Conservation (phyloP, 2,329 filamentous ascomycete species). For the Verticillium albo-atrum region DNA sequence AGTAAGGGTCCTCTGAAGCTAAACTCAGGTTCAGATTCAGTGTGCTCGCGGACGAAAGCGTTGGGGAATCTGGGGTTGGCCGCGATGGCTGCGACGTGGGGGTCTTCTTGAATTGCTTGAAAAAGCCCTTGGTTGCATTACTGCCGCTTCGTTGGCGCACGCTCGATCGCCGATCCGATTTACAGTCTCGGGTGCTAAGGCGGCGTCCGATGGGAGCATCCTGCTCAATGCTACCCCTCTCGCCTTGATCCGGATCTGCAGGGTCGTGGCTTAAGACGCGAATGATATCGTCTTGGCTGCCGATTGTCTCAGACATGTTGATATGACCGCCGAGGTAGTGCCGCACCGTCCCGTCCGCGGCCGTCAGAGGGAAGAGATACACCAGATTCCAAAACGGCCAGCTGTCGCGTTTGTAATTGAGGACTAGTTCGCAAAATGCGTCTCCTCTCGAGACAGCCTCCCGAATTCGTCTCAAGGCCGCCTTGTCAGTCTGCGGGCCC, state of each 20-base stretch:
- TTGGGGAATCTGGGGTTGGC: not conserved
- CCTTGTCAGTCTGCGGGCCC: conserved; percentile 38
- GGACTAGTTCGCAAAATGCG: conserved; percentile 43
- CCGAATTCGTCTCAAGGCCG: conserved; percentile 34
- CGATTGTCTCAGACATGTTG: conserved; percentile 51
- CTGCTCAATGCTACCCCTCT: conserved; percentile 3
- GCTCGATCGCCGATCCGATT: conserved; percentile 8
- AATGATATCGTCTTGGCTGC: conserved; percentile 45
- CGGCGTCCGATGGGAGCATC: not conserved
- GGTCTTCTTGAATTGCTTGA: conserved; percentile 25
- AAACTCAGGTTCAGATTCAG: not conserved
- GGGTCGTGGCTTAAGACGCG: conserved; percentile 37
- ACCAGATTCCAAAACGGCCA: conserved; percentile 54
- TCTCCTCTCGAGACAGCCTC: conserved; percentile 33
- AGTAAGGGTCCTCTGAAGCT: conserved; percentile 13
- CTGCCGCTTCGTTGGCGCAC: conserved; percentile 3
- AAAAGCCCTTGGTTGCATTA: conserved; percentile 23
- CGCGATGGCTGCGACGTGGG: not conserved
- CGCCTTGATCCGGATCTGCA: conserved; percentile 7
- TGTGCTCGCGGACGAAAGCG: not conserved
- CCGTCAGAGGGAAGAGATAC: conserved; percentile 46
- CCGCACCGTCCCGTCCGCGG: conserved; percentile 38
- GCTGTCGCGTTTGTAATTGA: conserved; percentile 47
- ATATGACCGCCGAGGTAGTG: conserved; percentile 55
- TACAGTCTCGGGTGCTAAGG: conserved; percentile 5